A percentile compares a stretch with the other conserved stretches of the same genome.
Evolutionary conservation across 768 basidiomycete species (phyloP).

Genomic region (Termitomyces sp.): DNA sequence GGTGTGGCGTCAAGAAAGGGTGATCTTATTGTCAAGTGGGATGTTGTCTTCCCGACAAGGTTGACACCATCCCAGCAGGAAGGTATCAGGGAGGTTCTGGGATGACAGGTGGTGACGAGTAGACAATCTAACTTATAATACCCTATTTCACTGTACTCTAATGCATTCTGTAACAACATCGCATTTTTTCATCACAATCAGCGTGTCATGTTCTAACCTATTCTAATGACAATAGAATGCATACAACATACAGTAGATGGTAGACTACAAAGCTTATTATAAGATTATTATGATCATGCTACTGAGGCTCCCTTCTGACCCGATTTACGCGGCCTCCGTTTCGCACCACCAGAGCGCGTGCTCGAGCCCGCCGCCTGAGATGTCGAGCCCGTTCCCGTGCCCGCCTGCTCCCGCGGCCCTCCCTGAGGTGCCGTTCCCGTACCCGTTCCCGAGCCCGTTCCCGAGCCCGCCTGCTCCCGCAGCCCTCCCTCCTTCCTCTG

Average conservation of each 20-base stretch:
- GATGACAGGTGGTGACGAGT: conserved; percentile 19
- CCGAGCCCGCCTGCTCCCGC: neutral
- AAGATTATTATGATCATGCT: neutral
- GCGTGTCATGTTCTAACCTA: neutral
- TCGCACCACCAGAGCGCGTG: neutral
- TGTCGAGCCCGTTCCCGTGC: neutral
- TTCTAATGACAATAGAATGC: neutral
- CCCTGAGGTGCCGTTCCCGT: too few relatives aligned
- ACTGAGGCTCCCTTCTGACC: neutral
- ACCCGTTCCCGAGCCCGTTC: too few relatives aligned
- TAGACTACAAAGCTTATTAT: neutral
- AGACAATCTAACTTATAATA: conserved; percentile 1
- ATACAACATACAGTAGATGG: neutral
- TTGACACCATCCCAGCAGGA: conserved; percentile 79
- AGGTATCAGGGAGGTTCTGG: conserved; percentile 66
- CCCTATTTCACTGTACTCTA: neutral
- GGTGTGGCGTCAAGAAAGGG: conserved; percentile 70
- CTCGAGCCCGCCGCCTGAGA: neutral
- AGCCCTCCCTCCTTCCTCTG: neutral
- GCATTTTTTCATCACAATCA: neutral
- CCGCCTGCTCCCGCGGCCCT: neutral
- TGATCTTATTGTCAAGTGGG: conserved; percentile 79
- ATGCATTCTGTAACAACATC: conserved; percentile 1
- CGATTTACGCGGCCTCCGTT: conserved; percentile 2
- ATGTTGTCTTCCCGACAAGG: conserved; percentile 78